Conservation (phyloP, 2,329 filamentous ascomycete species). For the Leptographium galeiforme region DNA sequence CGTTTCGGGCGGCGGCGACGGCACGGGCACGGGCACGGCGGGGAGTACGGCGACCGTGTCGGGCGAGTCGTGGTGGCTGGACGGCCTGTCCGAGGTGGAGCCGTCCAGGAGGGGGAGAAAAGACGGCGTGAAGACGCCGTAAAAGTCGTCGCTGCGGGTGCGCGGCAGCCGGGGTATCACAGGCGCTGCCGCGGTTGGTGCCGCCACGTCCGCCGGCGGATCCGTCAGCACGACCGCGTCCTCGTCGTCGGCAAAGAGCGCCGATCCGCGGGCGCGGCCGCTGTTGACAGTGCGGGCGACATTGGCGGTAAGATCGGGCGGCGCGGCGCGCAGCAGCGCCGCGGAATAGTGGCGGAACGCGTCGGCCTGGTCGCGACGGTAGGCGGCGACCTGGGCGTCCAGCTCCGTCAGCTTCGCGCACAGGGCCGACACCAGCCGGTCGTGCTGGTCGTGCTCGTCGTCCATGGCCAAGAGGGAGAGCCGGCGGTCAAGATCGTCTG, state of each 20-base stretch:
- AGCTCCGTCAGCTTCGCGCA: slow-evolving; percentile 40
- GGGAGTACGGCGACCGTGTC: slow-evolving; percentile 3
- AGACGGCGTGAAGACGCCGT: slow-evolving; percentile 48
- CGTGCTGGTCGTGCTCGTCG: slow-evolving; percentile 11
- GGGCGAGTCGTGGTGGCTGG: background rate
- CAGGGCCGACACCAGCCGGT: slow-evolving; percentile 32
- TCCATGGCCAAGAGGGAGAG: slow-evolving; percentile 7
- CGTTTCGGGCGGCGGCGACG: background rate
- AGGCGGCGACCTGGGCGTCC: slow-evolving; percentile 41
- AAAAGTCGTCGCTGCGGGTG: slow-evolving; percentile 43
- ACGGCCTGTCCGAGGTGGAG: background rate
- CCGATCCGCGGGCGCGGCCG: slow-evolving; percentile 24
- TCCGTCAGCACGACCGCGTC: slow-evolving; percentile 15
- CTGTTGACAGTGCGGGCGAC: slow-evolving; percentile 32
- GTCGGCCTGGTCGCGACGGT: slow-evolving; percentile 41
- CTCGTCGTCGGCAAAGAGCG: slow-evolving; percentile 17
- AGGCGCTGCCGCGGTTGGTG: background rate
- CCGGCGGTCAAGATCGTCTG: slow-evolving; percentile 1
- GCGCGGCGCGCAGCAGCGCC: slow-evolving; percentile 32
- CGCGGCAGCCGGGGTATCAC: background rate
- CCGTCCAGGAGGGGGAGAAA: slow-evolving; percentile 48
- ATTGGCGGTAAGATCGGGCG: slow-evolving; percentile 30
- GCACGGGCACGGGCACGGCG: background rate
- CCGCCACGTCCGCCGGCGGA: slow-evolving; percentile 17
- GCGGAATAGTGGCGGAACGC: slow-evolving; percentile 44